Evolutionary conservation across 2,329 filamentous ascomycete genomes (phyloP).

Genomic region (Sphaerulina vaccinii): DNA sequence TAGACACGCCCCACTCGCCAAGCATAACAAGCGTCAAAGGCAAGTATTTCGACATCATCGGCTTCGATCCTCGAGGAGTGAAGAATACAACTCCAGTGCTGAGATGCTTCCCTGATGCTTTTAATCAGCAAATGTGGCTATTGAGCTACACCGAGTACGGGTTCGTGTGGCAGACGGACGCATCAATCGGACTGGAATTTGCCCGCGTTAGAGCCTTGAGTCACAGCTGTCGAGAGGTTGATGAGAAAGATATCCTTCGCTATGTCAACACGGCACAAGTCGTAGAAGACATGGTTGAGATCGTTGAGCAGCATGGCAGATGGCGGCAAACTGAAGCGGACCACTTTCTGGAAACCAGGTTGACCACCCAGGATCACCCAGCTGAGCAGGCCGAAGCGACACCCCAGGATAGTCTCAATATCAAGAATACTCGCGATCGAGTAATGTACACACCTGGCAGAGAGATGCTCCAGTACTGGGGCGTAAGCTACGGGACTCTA

Average conservation of each 20-base stretch:
- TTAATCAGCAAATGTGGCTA: conserved; percentile 39
- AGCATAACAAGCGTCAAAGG: background rate
- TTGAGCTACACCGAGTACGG: background rate
- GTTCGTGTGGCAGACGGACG: conserved; percentile 28
- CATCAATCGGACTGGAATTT: conserved; percentile 10
- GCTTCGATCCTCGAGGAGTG: conserved; percentile 48
- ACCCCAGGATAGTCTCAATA: too few relatives aligned
- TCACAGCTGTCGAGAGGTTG: conserved; percentile 6
- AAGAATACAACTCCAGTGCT: conserved; percentile 38
- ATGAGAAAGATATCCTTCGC: conserved; percentile 42
- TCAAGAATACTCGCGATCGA: background rate
- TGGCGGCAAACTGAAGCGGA: conserved; percentile 34
- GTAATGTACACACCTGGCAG: conserved; percentile 30
- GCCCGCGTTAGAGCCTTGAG: conserved; percentile 11
- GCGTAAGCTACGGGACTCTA: conserved; percentile 46
- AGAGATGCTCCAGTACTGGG: conserved; percentile 40
- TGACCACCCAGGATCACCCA: background rate
- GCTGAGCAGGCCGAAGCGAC: too few relatives aligned
- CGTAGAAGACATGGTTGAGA: conserved; percentile 51
- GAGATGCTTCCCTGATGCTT: conserved; percentile 37
- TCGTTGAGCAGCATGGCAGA: conserved; percentile 44
- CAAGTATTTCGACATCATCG: conserved; percentile 44
- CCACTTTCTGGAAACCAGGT: background rate
- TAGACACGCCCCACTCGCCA: conserved; percentile 18
- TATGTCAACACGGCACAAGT: conserved; percentile 50